Conservation (phyloP, 768 basidiomycete genomes). For the Hygrophorus pudorinus region DNA sequence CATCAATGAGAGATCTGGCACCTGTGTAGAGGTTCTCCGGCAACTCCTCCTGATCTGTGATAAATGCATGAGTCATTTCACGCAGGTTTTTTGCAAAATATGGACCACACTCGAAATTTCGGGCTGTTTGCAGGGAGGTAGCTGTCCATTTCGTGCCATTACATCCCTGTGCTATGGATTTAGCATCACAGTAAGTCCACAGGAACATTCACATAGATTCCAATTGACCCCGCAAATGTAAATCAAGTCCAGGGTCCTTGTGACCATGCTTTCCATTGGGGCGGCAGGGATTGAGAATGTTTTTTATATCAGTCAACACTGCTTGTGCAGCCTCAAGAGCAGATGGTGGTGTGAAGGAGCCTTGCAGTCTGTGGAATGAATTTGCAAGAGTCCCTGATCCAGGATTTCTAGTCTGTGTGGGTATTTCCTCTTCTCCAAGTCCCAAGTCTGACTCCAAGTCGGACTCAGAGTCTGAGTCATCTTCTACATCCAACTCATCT, state of each 20-base stretch:
- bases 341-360: neutral
- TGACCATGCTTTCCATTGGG: neutral
- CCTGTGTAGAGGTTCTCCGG: too few species aligned
- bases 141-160: neutral
- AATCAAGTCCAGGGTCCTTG: neutral
- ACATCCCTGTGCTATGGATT: neutral
- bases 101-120: neutral
- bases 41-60: too few species aligned
- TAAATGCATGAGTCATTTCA: too few species aligned
- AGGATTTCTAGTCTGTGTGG: neutral
- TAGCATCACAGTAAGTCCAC: neutral
- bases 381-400: too few species aligned
- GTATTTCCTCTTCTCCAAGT: too few species aligned
- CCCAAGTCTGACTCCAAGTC: neutral
- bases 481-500: too few species aligned
- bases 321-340: too few species aligned
- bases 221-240: neutral
- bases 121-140: neutral
- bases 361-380: neutral
- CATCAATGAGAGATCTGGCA: too few species aligned
- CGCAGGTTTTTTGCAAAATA: neutral
- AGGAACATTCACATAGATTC: neutral
- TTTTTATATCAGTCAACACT: too few species aligned
- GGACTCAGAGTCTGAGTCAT: neutral
- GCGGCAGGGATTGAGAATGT: neutral